Conservation (phyloP, 371 early-diverging fungal genomes). For the Mucor plumbeus region DNA sequence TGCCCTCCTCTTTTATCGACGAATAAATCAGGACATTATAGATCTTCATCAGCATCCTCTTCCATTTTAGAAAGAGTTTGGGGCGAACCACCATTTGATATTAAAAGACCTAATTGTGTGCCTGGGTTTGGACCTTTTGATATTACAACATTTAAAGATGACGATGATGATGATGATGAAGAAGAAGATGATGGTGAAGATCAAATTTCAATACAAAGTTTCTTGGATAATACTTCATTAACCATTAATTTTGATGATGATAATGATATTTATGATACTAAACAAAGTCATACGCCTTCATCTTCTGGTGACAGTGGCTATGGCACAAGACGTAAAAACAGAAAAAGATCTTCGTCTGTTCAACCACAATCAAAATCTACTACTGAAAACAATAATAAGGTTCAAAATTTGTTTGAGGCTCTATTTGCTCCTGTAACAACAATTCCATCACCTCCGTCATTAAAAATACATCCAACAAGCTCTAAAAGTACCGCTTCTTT, state of each 20-base stretch:
- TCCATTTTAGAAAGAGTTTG: neutral
- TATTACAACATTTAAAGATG: constrained; percentile 11
- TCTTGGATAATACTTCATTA: neutral
- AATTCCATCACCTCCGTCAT: constrained; percentile 9
- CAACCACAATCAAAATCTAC: constrained; percentile 2
- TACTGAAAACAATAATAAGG: constrained; percentile 14
- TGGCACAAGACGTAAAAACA: constrained; percentile 16
- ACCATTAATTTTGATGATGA: constrained; percentile 7
- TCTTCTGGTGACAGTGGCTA: constrained; percentile 36
- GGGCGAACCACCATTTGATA: constrained; percentile 21
- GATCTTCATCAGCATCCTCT: neutral
- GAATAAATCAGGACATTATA: neutral
- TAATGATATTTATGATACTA: constrained; percentile 17
- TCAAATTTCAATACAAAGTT: neutral
- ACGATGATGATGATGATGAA: constrained; percentile 6
- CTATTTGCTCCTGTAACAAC: constrained; percentile 20
- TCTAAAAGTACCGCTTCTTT: neutral
- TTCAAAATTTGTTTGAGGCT: constrained; percentile 23
- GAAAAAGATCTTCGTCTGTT: constrained; percentile 9
- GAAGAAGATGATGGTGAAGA: constrained; percentile 2
- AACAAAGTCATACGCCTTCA: constrained; percentile 24
- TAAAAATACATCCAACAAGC: constrained; percentile 15
- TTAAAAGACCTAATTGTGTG: constrained; percentile 24
- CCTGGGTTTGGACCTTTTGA: constrained; percentile 21
- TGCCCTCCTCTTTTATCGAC: neutral